A percentile compares a stretch with the other conserved stretches of the same genome.
Conservation (phyloP, 441 rosid genomes). For the Euphorbia neoarborescens region DNA sequence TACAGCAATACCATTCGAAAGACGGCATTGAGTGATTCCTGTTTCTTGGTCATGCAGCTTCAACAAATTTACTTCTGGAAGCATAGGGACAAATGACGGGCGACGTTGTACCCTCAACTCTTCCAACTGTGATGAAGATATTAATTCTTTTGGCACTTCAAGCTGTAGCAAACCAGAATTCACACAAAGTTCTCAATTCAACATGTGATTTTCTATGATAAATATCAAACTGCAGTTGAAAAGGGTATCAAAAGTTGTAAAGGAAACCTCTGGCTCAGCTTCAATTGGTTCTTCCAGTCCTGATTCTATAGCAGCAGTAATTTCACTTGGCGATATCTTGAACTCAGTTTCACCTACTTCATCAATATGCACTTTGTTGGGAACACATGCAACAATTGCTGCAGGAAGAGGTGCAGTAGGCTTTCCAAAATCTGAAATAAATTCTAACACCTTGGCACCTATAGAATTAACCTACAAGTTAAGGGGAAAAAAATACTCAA, state of each 20-base stretch:
- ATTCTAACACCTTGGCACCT: slow-evolving; percentile 91
- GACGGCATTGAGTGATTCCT: slow-evolving; percentile 74
- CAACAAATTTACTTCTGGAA: slow-evolving; percentile 38
- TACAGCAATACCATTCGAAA: slow-evolving; percentile 89
- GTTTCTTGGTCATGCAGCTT: slow-evolving; percentile 77
- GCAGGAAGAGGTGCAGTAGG: slow-evolving; percentile 91
- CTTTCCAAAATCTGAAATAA: slow-evolving; percentile 88
- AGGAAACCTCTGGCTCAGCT: slow-evolving; percentile 92
- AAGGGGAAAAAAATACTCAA: slow-evolving; percentile 12
- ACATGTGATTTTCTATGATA: slow-evolving; percentile 4
- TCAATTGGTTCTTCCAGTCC: slow-evolving; percentile 85
- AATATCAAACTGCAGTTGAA: slow-evolving; percentile 20
- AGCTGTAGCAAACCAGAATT: slow-evolving; percentile 48
- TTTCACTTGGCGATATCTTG: slow-evolving; percentile 64
- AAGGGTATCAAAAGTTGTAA: slow-evolving; percentile 18
- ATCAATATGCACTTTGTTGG: slow-evolving; percentile 75
- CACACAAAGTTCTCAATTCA: slow-evolving; percentile 17
- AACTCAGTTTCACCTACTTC: slow-evolving; percentile 82
- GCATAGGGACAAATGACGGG: slow-evolving; percentile 60
- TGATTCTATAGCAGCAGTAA: slow-evolving; percentile 59
- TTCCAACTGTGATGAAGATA: slow-evolving; percentile 61
- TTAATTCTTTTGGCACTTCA: slow-evolving; percentile 91
- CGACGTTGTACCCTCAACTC: slow-evolving; percentile 53
- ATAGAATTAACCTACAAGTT: slow-evolving; percentile 66
- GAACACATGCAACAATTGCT: slow-evolving; percentile 97